These are phyloP conservation scores for Phaeosphaeriaceae sp. DNA, from an alignment of 2,329 filamentous ascomycete species.

Conservation along the genomic window DNA sequence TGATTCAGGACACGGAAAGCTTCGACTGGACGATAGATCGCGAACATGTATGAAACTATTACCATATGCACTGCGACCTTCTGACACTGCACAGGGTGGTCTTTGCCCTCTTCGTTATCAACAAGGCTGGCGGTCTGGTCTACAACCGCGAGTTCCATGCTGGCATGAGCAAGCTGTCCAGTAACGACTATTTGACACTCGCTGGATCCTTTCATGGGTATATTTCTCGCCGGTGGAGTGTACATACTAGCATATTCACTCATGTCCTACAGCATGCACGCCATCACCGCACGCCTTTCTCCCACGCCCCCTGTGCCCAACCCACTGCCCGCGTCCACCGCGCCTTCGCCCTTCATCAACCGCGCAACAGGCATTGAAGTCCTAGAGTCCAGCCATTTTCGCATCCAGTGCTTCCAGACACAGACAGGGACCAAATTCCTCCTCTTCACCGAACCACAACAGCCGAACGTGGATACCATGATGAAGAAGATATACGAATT, in stretches of 20 bases:
- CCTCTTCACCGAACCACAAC: constrained; percentile 89
- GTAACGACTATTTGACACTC: constrained; percentile 96
- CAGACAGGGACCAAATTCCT: constrained; percentile 95
- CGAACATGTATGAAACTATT: constrained; percentile 21
- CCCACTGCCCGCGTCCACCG: constrained; percentile 28
- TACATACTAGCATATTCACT: constrained; percentile 7
- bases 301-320: constrained; percentile 38
- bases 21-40: not conserved
- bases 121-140: constrained; percentile 95
- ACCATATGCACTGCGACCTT: not conserved
- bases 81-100: constrained; percentile 74
- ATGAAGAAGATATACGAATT: constrained; percentile 90
- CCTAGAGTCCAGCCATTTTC: constrained; percentile 92
- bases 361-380: constrained; percentile 82
- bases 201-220: constrained; percentile 97
- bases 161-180: constrained; percentile 84
- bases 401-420: constrained; percentile 94
- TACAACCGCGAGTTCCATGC: constrained; percentile 95
- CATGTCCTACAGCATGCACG: constrained; percentile 62
- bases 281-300: constrained; percentile 62
- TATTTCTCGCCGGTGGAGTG: constrained; percentile 17
- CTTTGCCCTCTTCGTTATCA: constrained; percentile 95
- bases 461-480: constrained; percentile 84
- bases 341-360: constrained; percentile 42
- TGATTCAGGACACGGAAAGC: not conserved